Percentiles rank a stretch among this genome's conserved stretches.
phyloP scores from a whole-genome alignment of 352 stramenopile species.

The Blastocystis sp. region DNA sequence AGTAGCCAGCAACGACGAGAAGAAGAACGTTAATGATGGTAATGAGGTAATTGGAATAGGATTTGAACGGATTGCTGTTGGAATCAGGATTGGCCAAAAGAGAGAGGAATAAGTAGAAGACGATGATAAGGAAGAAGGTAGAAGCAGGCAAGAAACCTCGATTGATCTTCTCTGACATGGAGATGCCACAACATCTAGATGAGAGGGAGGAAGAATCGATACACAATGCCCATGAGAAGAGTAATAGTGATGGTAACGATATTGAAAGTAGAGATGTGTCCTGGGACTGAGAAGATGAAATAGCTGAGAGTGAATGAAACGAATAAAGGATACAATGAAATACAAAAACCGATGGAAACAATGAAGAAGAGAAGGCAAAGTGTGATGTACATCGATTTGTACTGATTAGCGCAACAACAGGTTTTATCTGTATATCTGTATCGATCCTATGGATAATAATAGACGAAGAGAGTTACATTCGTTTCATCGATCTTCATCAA shows the following conservation, averaged over 20 bases:
- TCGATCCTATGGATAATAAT: background rate
- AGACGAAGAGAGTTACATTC: background rate
- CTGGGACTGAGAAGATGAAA: background rate
- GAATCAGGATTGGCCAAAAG: background rate
- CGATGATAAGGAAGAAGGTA: background rate
- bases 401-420: conserved; percentile 9
- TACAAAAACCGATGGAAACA: background rate
- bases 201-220: background rate
- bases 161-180: background rate
- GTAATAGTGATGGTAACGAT: background rate
- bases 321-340: background rate
- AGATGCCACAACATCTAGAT: background rate
- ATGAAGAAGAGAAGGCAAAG: background rate
- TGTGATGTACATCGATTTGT: background rate
- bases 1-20: background rate
- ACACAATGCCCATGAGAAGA: background rate
- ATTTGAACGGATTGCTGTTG: background rate
- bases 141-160: background rate
- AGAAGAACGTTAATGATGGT: background rate
- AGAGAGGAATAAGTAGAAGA: background rate
- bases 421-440: conserved; percentile 32
- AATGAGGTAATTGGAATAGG: background rate
- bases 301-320: background rate
- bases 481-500: background rate
- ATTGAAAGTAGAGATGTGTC: background rate